A percentile compares a stretch with the other conserved stretches of the same genome.
These are phyloP conservation scores for Coelastrella sp. DNA, from an alignment of 139 green algal species.

Conservation along the genomic window DNA sequence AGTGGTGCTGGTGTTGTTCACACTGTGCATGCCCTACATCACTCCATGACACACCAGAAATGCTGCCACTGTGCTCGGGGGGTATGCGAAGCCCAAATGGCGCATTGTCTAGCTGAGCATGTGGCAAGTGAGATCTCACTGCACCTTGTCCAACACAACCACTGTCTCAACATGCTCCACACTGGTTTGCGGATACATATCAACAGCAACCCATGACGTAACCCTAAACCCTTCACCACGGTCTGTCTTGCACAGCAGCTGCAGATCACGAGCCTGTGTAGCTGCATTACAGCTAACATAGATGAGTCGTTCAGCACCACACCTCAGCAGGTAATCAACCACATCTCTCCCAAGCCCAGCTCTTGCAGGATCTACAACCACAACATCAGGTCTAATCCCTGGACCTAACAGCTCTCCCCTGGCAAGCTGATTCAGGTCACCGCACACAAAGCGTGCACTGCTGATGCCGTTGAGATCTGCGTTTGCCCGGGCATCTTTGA, in stretches of 20 bases:
- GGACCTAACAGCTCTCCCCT: not conserved
- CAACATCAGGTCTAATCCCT: conserved; percentile 53
- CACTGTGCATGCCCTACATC: too few relatives aligned
- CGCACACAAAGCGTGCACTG: conserved; percentile 78
- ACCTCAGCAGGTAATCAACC: conserved; percentile 62
- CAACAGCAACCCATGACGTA: conserved; percentile 61
- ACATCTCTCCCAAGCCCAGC: conserved; percentile 75
- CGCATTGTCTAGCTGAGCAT: not conserved
- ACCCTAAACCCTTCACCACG: conserved; percentile 59
- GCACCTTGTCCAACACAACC: conserved; percentile 48
- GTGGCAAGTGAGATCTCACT: not conserved
- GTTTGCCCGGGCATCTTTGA: conserved; percentile 66
- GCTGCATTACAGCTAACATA: conserved; percentile 93
- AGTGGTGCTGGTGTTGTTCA: too few relatives aligned
- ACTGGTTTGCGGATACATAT: conserved; percentile 85
- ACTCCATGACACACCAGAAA: too few relatives aligned
- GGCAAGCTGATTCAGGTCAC: conserved; percentile 34
- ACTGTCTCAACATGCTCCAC: conserved; percentile 80
- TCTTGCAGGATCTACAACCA: conserved; percentile 84
- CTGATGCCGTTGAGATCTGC: conserved; percentile 77
- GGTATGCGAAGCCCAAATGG: too few relatives aligned
- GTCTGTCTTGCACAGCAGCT: conserved; percentile 49
- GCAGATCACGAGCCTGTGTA: conserved; percentile 77
- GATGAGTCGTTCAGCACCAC: conserved; percentile 73
- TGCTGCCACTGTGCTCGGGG: too few relatives aligned